These are phyloP conservation scores for Taphrina deformans DNA, from an alignment of 1,139 yeast genomes.

Conservation along the genomic window DNA sequence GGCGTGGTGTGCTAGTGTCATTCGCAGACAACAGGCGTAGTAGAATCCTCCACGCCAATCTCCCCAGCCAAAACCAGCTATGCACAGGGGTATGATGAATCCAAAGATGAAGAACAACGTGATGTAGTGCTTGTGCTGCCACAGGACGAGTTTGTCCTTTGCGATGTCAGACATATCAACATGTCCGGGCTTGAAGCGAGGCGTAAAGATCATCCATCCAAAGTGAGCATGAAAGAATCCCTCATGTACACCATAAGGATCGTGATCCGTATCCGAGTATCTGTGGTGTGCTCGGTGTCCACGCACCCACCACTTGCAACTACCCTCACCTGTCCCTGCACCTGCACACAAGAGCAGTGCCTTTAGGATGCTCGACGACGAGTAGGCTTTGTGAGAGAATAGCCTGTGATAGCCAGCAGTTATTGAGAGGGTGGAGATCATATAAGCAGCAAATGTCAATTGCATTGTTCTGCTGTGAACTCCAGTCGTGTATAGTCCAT, in stretches of 20 bases:
- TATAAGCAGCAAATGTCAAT: slow-evolving; percentile 64
- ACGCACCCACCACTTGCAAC: slow-evolving; percentile 98
- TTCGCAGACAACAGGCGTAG: slow-evolving; percentile 84
- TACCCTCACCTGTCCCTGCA: slow-evolving; percentile 94
- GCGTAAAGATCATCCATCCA: slow-evolving; percentile 95
- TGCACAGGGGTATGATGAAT: slow-evolving; percentile 67
- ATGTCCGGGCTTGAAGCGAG: slow-evolving; percentile 92
- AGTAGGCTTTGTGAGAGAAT: slow-evolving; percentile 86
- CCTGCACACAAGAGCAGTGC: slow-evolving; percentile 79
- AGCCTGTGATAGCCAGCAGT: slow-evolving; percentile 91
- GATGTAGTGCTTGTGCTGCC: slow-evolving; percentile 91
- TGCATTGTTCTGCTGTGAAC: slow-evolving; percentile 61
- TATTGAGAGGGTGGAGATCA: slow-evolving; percentile 78
- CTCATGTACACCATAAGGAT: slow-evolving; percentile 93
- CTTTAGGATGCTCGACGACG: slow-evolving; percentile 69
- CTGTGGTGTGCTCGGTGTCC: slow-evolving; percentile 97
- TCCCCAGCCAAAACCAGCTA: slow-evolving; percentile 80
- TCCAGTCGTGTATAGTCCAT: slow-evolving; percentile 56
- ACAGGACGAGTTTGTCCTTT: slow-evolving; percentile 83
- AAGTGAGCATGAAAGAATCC: slow-evolving; percentile 95
- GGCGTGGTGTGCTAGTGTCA: slow-evolving; percentile 88
- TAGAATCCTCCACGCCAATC: slow-evolving; percentile 91
- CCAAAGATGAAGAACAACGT: slow-evolving; percentile 65
- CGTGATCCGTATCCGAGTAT: slow-evolving; percentile 93
- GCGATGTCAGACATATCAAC: slow-evolving; percentile 92